Base-by-base conservation (phyloP, 371 early-diverging fungal genomes). In the Mucor circinelloides region DNA sequence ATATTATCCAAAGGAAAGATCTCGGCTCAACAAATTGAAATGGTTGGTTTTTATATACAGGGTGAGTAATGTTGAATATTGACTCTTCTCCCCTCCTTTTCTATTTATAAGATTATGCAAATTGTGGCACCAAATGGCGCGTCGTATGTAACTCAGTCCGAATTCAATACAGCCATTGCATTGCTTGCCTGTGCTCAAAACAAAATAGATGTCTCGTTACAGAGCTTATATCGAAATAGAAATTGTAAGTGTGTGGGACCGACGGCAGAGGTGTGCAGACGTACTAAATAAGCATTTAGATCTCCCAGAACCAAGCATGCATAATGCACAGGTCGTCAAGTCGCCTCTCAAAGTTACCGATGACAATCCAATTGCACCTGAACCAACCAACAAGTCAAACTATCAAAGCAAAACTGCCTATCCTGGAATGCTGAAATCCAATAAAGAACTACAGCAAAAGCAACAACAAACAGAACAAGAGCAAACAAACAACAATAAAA, bases 161-260 rank as follows among this genome's bases (percentile, higher is more conserved):
- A 89, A 73, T 89, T 90, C 70, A 89, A 90, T 65, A 77, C 87
- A 38, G 84, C 89, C 2, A 67, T 92, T 52, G 91, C 90, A 10
- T 77, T 92, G 60, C 72, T 86, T 12, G 90, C 86, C 17, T 77
- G 90, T 68, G 91, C 91, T 13, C 92, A 92, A 70, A 89, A 90
- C 72, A 86, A 89, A 71, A 38, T 62, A 72, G 78, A 75, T 25
- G 48, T 78, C 6, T 73, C 74, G 2, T 31, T 81, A 7, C 65
- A 70, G 34, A 75, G 58, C 21, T 58, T 81, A 0, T 67, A 72
- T 58, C 64, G 64, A 32, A 69, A 76, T 52, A 66, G 67, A 58
- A 65, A 74, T 30, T 71, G 79, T 79, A 74, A 72, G 60, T 32
- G n/a, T 61, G 1, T 7, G 36, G 36, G 36, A 8, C 13, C 13